These are phyloP conservation scores for Udeniomyces megalosporus DNA, from an alignment of 768 basidiomycete genomes.

Conservation along the genomic window DNA sequence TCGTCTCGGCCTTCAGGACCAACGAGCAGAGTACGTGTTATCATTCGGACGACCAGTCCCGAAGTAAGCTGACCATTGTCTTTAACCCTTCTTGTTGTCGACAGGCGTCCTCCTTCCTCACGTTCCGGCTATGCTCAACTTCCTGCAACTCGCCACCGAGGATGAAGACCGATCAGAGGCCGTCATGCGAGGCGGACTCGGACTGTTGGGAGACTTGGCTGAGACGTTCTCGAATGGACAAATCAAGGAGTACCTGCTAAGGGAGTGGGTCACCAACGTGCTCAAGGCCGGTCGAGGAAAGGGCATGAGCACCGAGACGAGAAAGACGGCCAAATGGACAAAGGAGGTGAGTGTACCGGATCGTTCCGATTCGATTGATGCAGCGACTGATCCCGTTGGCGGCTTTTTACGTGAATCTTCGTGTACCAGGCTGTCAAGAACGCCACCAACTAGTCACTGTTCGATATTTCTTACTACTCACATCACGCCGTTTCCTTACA, in stretches of 20 bases:
- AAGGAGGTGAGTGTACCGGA: conserved; percentile 46
- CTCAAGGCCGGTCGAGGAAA: conserved; percentile 49
- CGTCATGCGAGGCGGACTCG: conserved; percentile 56
- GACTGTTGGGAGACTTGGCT: conserved; percentile 83
- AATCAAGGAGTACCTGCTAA: conserved; percentile 59
- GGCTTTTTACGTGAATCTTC: background rate
- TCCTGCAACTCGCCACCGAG: conserved; percentile 66
- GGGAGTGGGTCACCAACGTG: conserved; percentile 57
- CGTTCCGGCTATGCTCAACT: conserved; percentile 50
- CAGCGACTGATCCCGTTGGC: conserved; percentile 45
- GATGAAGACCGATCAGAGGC: conserved; percentile 65
- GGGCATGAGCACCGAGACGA: conserved; percentile 56
- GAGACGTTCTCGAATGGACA: conserved; percentile 68
- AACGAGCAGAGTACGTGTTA: conserved; percentile 51
- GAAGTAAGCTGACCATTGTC: too few species aligned
- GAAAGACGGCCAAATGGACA: conserved; percentile 84
- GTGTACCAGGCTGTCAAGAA: conserved; percentile 14
- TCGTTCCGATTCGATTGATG: conserved; percentile 80
- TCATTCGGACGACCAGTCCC: too few species aligned
- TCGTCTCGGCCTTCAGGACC: conserved; percentile 77
- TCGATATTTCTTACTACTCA: background rate
- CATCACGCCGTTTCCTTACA: background rate
- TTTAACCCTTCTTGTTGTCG: too few species aligned
- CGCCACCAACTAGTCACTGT: conserved; percentile 8
- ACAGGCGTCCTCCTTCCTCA: conserved; percentile 48